Evolutionary conservation across 2,329 filamentous ascomycete genomes (phyloP), one percentile per base, ranked within the genome.

Genomic region (Fusarium secorum): DNA sequence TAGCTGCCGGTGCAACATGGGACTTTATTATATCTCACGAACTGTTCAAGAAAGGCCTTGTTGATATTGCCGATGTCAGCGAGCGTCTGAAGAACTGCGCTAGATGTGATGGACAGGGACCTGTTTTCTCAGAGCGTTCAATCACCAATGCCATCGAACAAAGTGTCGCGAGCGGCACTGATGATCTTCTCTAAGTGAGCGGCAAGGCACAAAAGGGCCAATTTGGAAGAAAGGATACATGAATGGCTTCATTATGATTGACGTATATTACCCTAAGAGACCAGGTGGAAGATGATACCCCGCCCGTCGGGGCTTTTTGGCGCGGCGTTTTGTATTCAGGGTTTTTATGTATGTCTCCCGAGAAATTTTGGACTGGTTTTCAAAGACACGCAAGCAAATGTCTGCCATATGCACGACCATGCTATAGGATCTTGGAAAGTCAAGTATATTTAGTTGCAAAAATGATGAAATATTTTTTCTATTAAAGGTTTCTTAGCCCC

Each of bases 11-110:
- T 22, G 93, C 93, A 4, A 91, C 94, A 0, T 98, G 95, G 95
- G 95, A 98, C 76, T 85, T 94, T 58, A 96, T 98, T 66, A 92
- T 97, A 76, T 86, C 84, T 57, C 93, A 97, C 79, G 89, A 93
- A 11, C 82, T 94, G 13, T 97, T 92, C 79, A 89, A 90, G 78
- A 87, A 88, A 49, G 94, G 94, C 0, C 84, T 93, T 24, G 90
- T 98, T 30, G 93, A 98, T 79, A 89, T 98, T 17, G 91, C 87
- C 39, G 88, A 92, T 78, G 92, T 98, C 35, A 94, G 91, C 78
- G 92, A 96, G 76, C 85, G 90, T 17, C 83, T 98, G 57, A 95
- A 93, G 83, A 85, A 86, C 22, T 83, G 88, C 75, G 93, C 93
- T 22, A 89, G 90, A 76, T 97, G 94, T 78, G 93, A 98, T 80